phyloP scores from a whole-genome alignment of 192 early-diverging fungal species.

The Gamsiella multidivaricata region DNA sequence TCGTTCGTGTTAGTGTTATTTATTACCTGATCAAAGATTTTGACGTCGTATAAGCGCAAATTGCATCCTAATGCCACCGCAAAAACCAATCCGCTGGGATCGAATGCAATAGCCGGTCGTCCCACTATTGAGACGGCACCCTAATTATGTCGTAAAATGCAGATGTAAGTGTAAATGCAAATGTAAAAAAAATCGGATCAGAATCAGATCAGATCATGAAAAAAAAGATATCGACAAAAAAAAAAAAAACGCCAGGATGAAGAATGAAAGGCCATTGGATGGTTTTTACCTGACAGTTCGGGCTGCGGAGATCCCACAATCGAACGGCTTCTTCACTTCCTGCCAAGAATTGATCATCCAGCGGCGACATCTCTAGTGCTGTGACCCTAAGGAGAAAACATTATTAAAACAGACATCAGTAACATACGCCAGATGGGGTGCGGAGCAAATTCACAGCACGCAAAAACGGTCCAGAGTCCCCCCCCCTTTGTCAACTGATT shows the following conservation, averaged over 20 bases:
- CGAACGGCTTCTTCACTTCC: conserved; percentile 82
- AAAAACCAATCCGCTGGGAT: conserved; percentile 85
- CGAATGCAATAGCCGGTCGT: conserved; percentile 74
- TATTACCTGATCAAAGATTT: conserved; percentile 62
- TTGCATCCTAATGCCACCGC: conserved; percentile 60
- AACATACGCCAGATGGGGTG: no score
- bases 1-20: no score
- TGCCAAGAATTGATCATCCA: conserved; percentile 87
- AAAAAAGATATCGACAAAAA: no score
- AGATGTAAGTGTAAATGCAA: no score
- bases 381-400: conserved; percentile 74
- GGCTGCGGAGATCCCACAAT: conserved; percentile 85
- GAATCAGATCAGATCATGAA: no score
- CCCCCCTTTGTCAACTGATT: background rate
- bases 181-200: no score
- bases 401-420: no score
- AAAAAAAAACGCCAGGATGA: no score
- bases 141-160: no score
- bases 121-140: conserved; percentile 53
- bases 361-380: conserved; percentile 83
- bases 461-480: no score
- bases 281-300: conserved; percentile 63
- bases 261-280: no score
- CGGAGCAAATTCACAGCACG: background rate
- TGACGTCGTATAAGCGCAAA: conserved; percentile 80